phyloP scores from a whole-genome alignment of 371 early-diverging fungal genomes.

The Apophysomyces ossiformis region DNA sequence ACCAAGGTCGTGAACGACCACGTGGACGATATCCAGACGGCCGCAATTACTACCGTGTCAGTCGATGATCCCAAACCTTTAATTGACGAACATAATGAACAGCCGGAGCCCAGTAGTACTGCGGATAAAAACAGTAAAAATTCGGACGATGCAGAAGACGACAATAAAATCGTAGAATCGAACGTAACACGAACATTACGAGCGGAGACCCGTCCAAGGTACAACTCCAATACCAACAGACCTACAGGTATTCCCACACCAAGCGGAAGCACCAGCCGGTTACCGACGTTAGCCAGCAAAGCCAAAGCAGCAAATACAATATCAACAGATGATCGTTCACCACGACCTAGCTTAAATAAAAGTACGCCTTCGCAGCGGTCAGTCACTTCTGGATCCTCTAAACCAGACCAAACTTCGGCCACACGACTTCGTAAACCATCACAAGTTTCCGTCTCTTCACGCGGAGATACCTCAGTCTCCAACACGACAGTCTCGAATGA shows the following conservation, averaged over 20 bases:
- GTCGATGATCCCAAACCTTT: neutral
- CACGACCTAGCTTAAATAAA: neutral
- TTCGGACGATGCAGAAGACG: neutral
- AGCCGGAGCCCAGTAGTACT: neutral
- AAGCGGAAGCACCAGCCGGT: neutral
- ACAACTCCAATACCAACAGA: constrained; percentile 5
- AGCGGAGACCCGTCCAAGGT: constrained; percentile 5
- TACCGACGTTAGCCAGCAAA: neutral
- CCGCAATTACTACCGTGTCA: neutral
- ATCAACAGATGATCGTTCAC: neutral
- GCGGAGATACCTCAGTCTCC: constrained; percentile 1
- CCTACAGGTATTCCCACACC: neutral
- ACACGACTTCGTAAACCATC: constrained; percentile 18
- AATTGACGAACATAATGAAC: neutral
- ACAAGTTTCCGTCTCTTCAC: neutral
- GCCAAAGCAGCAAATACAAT: neutral
- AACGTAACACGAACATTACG: constrained; percentile 5
- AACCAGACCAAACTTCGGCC: constrained; percentile 10
- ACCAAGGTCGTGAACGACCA: constrained; percentile 8
- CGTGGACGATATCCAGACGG: constrained; percentile 7
- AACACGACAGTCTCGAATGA: neutral
- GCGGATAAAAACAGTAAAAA: neutral
- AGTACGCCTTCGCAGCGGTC: constrained; percentile 20
- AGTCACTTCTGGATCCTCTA: constrained; percentile 16
- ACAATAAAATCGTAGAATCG: neutral